These are phyloP conservation scores for Phylloporus rhodoxanthus DNA, from an alignment of 768 basidiomycete genomes.

Conservation along the genomic window DNA sequence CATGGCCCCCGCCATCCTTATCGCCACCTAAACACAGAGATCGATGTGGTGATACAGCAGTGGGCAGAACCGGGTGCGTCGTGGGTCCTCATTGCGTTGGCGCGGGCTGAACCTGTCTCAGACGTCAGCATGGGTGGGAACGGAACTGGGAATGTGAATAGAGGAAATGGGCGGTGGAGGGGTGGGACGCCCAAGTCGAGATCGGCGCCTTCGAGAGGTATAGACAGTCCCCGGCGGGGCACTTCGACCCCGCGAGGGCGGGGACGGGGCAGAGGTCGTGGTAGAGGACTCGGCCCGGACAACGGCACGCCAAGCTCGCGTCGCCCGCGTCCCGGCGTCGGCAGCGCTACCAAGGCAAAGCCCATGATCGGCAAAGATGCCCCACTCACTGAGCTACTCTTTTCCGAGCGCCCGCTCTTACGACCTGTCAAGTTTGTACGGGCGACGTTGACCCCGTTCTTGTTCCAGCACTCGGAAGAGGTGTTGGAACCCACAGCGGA, in stretches of 20 bases:
- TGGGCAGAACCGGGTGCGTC: conserved; percentile 21
- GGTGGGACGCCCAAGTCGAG: conserved; percentile 4
- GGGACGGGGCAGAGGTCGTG: conserved; percentile 7
- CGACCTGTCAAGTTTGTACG: conserved; percentile 68
- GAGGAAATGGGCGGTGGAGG: conserved; percentile 4
- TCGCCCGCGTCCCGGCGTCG: conserved; percentile 4
- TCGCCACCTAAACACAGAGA: conserved; percentile 14
- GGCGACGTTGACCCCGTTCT: conserved; percentile 43
- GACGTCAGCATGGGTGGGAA: neutral
- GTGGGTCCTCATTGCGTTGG: neutral
- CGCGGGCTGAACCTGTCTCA: neutral
- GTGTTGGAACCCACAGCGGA: conserved; percentile 51
- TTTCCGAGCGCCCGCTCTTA: conserved; percentile 54
- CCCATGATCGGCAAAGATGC: conserved; percentile 29
- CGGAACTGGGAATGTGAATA: neutral
- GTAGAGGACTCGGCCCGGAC: neutral
- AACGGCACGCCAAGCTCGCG: neutral
- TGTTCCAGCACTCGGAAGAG: conserved; percentile 57
- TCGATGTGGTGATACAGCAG: conserved; percentile 22
- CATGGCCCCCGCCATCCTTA: conserved; percentile 12
- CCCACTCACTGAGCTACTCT: conserved; percentile 51
- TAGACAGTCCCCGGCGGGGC: conserved; percentile 10
- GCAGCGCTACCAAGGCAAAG: neutral
- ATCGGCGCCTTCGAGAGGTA: conserved; percentile 14
- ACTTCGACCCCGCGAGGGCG: conserved; percentile 8